Base-by-base conservation (phyloP, 768 basidiomycete species). In the Psilocybe tampanensis region DNA sequence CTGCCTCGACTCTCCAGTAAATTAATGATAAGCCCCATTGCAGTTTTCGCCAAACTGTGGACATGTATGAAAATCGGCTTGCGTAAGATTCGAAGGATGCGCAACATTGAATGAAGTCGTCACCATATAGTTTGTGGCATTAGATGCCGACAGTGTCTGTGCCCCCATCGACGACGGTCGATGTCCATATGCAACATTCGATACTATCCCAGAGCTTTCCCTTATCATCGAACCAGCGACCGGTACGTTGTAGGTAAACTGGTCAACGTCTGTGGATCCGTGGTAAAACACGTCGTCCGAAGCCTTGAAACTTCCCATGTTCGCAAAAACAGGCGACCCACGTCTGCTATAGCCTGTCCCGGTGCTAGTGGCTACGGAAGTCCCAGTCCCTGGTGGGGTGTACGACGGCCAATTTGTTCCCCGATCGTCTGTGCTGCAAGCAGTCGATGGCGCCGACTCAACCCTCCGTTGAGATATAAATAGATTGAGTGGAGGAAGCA, bases 311-410 rank as follows among this genome's bases (percentile, higher is more conserved):
- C 64, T 55, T 36, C 59, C 64, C 69, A 78, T 69, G 26, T 70
- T 69, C 26, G 69, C 68, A 62, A 78, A 84, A 53, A 69, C 73
- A 24, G 73, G 80, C n/a, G 73, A 80, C 32, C 68, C 78, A 61
- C 73, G 63, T 15, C 74, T 68, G 57, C 77, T 79, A 21, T 74
- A 61, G 11, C 72, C 74, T 21, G 78, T 75, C 21, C 77, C 73
- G 4, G 76, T 74, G 59, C 79, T 80, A 0, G 78, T 75, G 18
- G 79, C 74, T 18, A 78, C 71, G 6, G 85, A 85, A 8, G 77
- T 77, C 1, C 76, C 77, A 6, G 85, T 86, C 1, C 83, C 76
- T 1, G 86, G 86, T 24, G 86, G 86, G 0, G 85, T 86, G 60
- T 86, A 87, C 29, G 80, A 75, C 4, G 82, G 77, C 86, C 86